A percentile compares a stretch with the other conserved stretches of the same genome.
Conservation (phyloP, 805 yeast genomes). For the Candida vaughaniae region DNA sequence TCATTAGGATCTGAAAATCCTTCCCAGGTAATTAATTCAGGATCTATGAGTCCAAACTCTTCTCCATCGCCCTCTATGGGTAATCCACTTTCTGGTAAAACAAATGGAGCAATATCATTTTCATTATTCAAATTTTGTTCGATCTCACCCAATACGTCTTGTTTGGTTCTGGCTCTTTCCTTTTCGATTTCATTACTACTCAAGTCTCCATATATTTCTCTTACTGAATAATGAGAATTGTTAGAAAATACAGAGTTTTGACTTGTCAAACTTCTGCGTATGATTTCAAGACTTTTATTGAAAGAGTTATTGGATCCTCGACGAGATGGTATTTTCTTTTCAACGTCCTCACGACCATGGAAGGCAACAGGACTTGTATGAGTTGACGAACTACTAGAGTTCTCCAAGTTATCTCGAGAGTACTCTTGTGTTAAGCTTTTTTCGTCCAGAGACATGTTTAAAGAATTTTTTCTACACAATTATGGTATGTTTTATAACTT, state of each 20-base stretch:
- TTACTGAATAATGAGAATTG: slow-evolving; percentile 19
- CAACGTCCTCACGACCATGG: slow-evolving; percentile 9
- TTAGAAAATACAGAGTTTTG: slow-evolving; percentile 9
- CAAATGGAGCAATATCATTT: slow-evolving; percentile 16
- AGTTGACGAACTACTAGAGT: slow-evolving; percentile 7
- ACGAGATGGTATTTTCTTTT: slow-evolving; percentile 7
- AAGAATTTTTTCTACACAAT: too few species aligned
- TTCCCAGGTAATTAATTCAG: slow-evolving; percentile 69
- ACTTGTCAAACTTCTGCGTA: slow-evolving; percentile 17
- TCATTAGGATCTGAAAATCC: slow-evolving; percentile 57
- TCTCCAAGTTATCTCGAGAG: slow-evolving; percentile 1
- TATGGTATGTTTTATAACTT: too few species aligned
- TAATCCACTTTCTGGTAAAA: slow-evolving; percentile 23
- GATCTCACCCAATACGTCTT: slow-evolving; percentile 27
- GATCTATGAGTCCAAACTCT: slow-evolving; percentile 56
- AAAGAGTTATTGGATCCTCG: slow-evolving; percentile 18
- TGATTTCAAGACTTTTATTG: slow-evolving; percentile 17
- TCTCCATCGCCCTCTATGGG: slow-evolving; percentile 46
- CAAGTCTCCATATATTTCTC: slow-evolving; percentile 33
- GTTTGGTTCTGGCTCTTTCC: slow-evolving; percentile 31
- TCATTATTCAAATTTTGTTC: slow-evolving; percentile 16
- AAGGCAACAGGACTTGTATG: slow-evolving; percentile 10
- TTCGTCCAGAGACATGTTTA: slow-evolving; percentile 6
- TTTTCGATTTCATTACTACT: slow-evolving; percentile 27
- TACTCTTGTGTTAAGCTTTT: slow-evolving; percentile 8